Evolutionary conservation across 306 rosid genomes (phyloP).

Genomic region (Luffa acutangula): DNA sequence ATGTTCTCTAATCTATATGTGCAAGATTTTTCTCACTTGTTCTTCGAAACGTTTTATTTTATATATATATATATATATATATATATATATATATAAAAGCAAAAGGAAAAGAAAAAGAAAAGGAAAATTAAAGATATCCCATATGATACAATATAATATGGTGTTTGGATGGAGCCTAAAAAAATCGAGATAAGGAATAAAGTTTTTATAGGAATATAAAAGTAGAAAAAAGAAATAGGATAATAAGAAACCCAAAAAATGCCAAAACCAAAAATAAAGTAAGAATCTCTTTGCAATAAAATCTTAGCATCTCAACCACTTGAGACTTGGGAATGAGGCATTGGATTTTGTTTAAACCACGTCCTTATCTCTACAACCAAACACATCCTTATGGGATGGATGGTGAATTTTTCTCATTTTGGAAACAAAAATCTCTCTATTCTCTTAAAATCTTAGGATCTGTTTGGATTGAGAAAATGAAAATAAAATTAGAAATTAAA

Average conservation of each 20-base stretch:
- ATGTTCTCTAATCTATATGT: too few relatives aligned
- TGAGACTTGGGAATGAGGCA: too few relatives aligned
- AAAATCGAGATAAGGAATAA: not conserved
- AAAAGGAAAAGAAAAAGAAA: not conserved
- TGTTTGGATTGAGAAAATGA: too few relatives aligned
- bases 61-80: too few relatives aligned
- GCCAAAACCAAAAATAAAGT: not conserved
- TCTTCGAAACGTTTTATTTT: too few relatives aligned
- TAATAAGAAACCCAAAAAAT: not conserved
- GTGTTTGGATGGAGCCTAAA: not conserved
- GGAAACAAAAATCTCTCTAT: too few relatives aligned
- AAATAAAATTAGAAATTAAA: too few relatives aligned
- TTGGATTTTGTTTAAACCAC: not conserved
- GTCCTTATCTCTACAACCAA: not conserved
- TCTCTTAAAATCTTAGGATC: too few relatives aligned
- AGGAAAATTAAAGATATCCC: not conserved
- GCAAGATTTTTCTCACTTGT: too few relatives aligned
- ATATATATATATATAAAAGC: too few relatives aligned
- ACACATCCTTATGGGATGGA: not conserved
- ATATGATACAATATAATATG: not conserved
- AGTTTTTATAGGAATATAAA: not conserved
- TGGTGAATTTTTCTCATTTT: too few relatives aligned
- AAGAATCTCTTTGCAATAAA: not conserved
- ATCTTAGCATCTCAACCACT: not conserved
- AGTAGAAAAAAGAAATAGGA: not conserved